A percentile compares a stretch with the other conserved stretches of the same genome.
Evolutionary conservation across 2,329 filamentous ascomycete genomes (phyloP).

Genomic region (Neonectria magnoliae): DNA sequence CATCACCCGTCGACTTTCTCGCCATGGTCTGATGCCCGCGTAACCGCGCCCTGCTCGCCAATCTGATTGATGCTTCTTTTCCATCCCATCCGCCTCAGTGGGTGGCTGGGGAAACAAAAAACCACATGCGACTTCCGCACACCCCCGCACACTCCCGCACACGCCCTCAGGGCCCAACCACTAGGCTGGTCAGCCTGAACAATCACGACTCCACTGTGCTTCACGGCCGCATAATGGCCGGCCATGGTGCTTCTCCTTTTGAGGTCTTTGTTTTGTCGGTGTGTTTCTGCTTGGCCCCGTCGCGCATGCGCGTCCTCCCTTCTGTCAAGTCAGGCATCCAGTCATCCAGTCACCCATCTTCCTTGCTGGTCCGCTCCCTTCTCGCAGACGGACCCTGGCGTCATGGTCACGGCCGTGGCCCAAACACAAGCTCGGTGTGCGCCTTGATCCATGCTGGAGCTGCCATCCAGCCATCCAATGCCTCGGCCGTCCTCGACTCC

Average conservation of each 20-base stretch:
- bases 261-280: conserved; percentile 48
- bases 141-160: conserved; percentile 38
- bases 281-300: conserved; percentile 45
- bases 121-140: conserved; percentile 32
- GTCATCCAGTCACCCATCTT: conserved; percentile 26
- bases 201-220: conserved; percentile 47
- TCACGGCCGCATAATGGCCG: conserved; percentile 49
- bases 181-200: conserved; percentile 40
- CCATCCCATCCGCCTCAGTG: conserved; percentile 30
- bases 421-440: conserved; percentile 39
- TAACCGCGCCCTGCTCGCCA: conserved; percentile 34
- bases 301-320: conserved; percentile 44
- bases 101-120: conserved; percentile 38
- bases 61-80: conserved; percentile 25
- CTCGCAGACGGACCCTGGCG: conserved; percentile 33
- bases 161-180: conserved; percentile 37
- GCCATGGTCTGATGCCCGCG: conserved; percentile 34
- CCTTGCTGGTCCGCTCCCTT: conserved; percentile 34
- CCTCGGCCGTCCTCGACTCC: conserved; percentile 18
- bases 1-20: conserved; percentile 28
- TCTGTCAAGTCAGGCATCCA: conserved; percentile 29
- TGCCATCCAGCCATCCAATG: conserved; percentile 20
- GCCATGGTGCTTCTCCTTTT: conserved; percentile 42
- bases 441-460: conserved; percentile 37
- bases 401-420: conserved; percentile 33